Evolutionary conservation across 768 basidiomycete genomes (phyloP).

Genomic region (Hygrophoropsis aurantiaca): DNA sequence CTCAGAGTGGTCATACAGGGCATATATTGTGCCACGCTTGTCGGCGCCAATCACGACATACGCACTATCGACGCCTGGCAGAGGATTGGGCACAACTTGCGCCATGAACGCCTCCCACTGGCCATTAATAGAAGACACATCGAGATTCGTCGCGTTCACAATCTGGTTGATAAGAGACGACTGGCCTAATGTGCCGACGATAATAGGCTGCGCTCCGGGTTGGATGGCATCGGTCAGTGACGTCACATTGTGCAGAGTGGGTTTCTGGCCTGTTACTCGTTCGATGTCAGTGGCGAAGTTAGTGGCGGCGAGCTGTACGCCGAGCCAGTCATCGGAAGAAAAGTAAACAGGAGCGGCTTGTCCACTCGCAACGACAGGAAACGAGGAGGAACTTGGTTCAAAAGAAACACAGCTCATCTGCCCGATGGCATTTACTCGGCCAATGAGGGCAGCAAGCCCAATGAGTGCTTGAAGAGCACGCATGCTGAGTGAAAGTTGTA

Average conservation of each 20-base stretch:
- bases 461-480: too few relatives aligned
- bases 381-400: conserved; percentile 27
- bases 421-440: conserved; percentile 42
- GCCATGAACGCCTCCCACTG: conserved; percentile 66
- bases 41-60: conserved; percentile 71
- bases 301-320: conserved; percentile 58
- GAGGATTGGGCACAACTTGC: conserved; percentile 52
- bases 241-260: conserved; percentile 52
- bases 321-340: conserved; percentile 60
- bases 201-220: conserved; percentile 41
- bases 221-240: conserved; percentile 19
- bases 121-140: conserved; percentile 57
- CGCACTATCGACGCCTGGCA: conserved; percentile 57
- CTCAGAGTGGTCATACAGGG: conserved; percentile 66
- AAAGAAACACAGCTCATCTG: conserved; percentile 51
- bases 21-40: conserved; percentile 64
- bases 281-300: conserved; percentile 55
- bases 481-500: too few relatives aligned
- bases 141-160: conserved; percentile 51
- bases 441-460: conserved; percentile 10
- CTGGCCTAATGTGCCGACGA: conserved; percentile 64
- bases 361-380: conserved; percentile 46
- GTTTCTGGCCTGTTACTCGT: conserved; percentile 54
- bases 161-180: conserved; percentile 52
- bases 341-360: conserved; percentile 49